Evolutionary conservation across 176 grass and related monocot species (phyloP), one percentile per base, ranked within the genome.

Genomic region (Triticum urartu): DNA sequence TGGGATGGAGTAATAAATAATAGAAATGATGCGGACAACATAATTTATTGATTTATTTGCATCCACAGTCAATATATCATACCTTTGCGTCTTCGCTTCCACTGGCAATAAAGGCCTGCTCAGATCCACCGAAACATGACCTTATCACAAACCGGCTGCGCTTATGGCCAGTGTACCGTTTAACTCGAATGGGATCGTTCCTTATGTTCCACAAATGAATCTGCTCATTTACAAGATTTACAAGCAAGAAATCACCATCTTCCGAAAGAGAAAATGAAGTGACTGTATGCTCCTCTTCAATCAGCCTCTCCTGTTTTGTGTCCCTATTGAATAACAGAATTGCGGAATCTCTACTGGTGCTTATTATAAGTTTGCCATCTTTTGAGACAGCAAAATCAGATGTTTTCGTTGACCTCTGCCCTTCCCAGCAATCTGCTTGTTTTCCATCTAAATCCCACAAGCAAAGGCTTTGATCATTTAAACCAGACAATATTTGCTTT

Each of bases 71-170:
- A 54, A 67, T 22, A 15, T 11, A 56, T 39, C 78, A 82, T 94
- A 95, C 96, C 96, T 87, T 86, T 86, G 93, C 94, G 85, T 98
- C 96, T 86, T 98, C 96, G 81, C 96, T 98, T 50, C 96, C 96
- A 83, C 96, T 98, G 72, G 93, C 96, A 94, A 98, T 81, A 47
- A 98, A 98, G 7, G 86, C 91, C 58, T 98, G 93, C 54, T 94
- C 93, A 22, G 88, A 89, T 75, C 96, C 96, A 58, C 96, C 95
- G 84, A 98, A 98, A 83, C 96, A 98, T 30, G 96, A 98, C 24
- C 96, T 91, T 92, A 98, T 95, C 34, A 92, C 79, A 79, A 95
- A 92, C 68, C 93, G 90, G 63, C 11, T 80, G 78, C 91, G 92
- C 84, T 82, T 98, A 84, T 95, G 93, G 54, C 93, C 96, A 89